Evolutionary conservation across 2,329 filamentous ascomycete species (phyloP), one percentile per base, ranked within the genome.

Genomic region (Ceratocystis colombiana): DNA sequence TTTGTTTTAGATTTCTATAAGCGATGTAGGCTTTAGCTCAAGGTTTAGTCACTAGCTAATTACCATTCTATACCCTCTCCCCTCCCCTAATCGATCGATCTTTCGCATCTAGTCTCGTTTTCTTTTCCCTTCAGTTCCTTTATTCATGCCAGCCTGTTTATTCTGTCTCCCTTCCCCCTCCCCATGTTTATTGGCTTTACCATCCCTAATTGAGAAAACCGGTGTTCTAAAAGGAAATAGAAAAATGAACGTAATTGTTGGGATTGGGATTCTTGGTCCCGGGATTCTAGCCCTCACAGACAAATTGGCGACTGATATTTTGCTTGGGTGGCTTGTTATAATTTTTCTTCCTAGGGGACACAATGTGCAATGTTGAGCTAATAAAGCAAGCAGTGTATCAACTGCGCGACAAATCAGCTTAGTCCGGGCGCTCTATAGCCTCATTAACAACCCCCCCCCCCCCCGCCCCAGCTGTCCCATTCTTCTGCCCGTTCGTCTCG

Each of bases 1-100:
- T 30, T 57, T 57, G 53, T 57, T 57, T 57, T 57, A 7, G 53
- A 57, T 57, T 57, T 30, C 12, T 8, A 30, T 30, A 57, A 57
- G 53, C 53, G 53, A 57, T 22, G 22, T 28, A 57, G 53, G 53
- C 53, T 30, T 17, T 57, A 57, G 53, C 15, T 28, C 53, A 30
- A 30, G 3, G 25, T 25, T 30, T 25, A 57, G 10, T 50, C 46
- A 33, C 53, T 15, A 57, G 10, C 53, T 8, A 50, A 57, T 12
- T 6, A 57, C 28, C 10, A 3, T 57, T 57, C 22, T 6, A 30
- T 55, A 28, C 28, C 8, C 50, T 55, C 50, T 15, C 17, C 53
- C 37, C 17, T 15, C 25, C 17, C 53, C 10, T 3, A 25, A 57
- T 57, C 53, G 53, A 57, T 57, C 53, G 53, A 57, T 57, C 53